Conservation (phyloP, 345 rosid species). For the Pugionium dolabratum region DNA sequence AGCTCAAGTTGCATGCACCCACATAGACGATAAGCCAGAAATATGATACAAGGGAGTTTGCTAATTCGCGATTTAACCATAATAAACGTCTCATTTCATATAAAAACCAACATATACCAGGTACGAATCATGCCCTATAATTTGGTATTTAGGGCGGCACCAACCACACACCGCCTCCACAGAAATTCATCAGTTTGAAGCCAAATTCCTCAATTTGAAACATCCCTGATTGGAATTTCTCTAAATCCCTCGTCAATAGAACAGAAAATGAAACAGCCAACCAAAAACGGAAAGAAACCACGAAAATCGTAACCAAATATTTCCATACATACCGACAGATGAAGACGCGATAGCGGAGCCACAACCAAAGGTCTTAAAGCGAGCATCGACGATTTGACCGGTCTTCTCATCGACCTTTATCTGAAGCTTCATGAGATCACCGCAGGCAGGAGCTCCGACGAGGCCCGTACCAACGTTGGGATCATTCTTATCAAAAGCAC, state of each 20-base stretch:
- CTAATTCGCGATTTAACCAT: neutral
- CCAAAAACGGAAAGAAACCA: neutral
- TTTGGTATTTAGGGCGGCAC: neutral
- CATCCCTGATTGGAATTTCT: neutral
- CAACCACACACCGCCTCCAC: neutral
- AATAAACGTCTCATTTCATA: neutral
- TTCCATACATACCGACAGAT: constrained; percentile 66
- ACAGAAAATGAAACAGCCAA: neutral
- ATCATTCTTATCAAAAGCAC: constrained; percentile 90
- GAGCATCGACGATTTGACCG: constrained; percentile 82
- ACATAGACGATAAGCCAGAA: constrained; percentile 1
- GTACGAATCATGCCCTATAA: neutral
- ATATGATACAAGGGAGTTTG: neutral
- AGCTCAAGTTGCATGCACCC: neutral
- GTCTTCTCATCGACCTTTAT: constrained; percentile 85
- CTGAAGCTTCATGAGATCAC: constrained; percentile 98
- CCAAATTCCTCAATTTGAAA: neutral
- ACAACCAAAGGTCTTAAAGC: constrained; percentile 98
- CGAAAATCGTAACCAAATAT: neutral
- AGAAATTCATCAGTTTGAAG: neutral
- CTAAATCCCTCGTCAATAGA: neutral
- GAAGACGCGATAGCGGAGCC: constrained; percentile 99
- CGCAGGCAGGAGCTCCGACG: constrained; percentile 99
- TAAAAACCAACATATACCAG: neutral
- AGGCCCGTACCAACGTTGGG: constrained; percentile 86